These are phyloP conservation scores for Sporothrix dimorphospora DNA, from an alignment of 2,329 filamentous ascomycete species.

Conservation along the genomic window DNA sequence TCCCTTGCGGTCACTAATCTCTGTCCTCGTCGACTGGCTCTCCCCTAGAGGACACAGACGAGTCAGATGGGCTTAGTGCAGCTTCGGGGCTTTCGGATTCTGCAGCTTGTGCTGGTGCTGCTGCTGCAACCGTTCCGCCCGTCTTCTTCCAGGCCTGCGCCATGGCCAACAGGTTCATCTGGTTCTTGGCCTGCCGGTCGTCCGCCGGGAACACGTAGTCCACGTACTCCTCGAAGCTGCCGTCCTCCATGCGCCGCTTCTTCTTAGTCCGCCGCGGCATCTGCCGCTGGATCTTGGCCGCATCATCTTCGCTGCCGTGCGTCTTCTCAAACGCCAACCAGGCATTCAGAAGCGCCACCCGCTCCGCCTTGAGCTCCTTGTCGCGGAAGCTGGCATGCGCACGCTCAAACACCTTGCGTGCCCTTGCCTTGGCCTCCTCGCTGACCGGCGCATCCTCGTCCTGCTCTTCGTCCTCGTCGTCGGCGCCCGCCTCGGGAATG, in stretches of 20 bases:
- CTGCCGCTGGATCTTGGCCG: conserved; percentile 83
- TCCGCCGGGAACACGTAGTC: conserved; percentile 98
- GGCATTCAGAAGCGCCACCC: conserved; percentile 86
- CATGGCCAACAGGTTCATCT: conserved; percentile 82
- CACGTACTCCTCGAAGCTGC: conserved; percentile 93
- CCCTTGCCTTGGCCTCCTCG: conserved; percentile 80
- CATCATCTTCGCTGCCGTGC: conserved; percentile 74
- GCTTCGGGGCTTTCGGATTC: not conserved
- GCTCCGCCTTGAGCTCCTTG: conserved; percentile 87
- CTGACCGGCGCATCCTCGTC: conserved; percentile 71
- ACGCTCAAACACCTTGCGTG: conserved; percentile 80
- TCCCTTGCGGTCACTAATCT: not conserved
- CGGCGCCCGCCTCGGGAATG: conserved; percentile 72
- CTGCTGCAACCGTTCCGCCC: conserved; percentile 30
- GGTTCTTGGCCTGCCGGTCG: conserved; percentile 80
- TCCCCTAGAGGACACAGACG: not conserved
- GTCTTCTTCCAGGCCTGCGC: conserved; percentile 86
- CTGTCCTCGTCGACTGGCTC: too few relatives aligned
- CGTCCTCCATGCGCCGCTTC: conserved; percentile 86
- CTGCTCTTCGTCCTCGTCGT: conserved; percentile 61
- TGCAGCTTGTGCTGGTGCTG: not conserved
- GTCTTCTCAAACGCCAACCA: conserved; percentile 92
- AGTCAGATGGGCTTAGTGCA: not conserved
- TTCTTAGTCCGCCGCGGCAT: conserved; percentile 95
- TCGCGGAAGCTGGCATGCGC: conserved; percentile 88